Base-by-base conservation (phyloP, 2,329 filamentous ascomycete species). In the Chrysoporthe deuterocubensis region DNA sequence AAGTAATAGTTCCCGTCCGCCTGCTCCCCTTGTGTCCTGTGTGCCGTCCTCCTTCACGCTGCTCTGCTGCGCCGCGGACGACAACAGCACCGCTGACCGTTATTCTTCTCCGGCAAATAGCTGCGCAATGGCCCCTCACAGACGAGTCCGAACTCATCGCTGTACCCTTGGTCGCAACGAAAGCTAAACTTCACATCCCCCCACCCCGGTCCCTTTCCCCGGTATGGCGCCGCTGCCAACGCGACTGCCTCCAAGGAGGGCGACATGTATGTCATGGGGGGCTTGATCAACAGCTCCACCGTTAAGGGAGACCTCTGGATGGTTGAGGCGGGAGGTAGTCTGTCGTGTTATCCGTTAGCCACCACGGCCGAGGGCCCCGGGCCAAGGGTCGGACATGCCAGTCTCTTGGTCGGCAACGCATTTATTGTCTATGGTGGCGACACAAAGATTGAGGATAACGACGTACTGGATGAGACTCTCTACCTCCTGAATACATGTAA, bases 371-470 rank as follows among this genome's bases (percentile, higher is more conserved):
- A 99, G 79, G 96, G 96, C 0, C 96, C 96, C 1, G 94, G 96
- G 4, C 96, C 96, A 1, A 89, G 96, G 81, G 96, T 99, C 64
- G 96, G 96, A 3, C 96, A 99, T 81, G 87, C 95, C 26, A 96
- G 94, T 83, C 83, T 99, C 75, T 85, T 99, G 18, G 96, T 99
- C 65, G 96, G 96, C 67, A 99, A 99, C 79, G 96, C 96, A 0
- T 99, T 98, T 78, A 99, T 99, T 73, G 96, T 99, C 14, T 99
- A 98, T 76, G 96, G 96, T 62, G 96, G 96, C 76, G 96, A 99
- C 78, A 99, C 96, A 63, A 99, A 99, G 80, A 91, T 97, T 77
- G 94, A 97, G 66, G 96, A 98, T 75, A 88, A 89, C 43, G 96
- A 99, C 79, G 85, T 92, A 61, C 83, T 99, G 67, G 96, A 99